Evolutionary conservation across 2,329 filamentous ascomycete genomes (phyloP), one percentile per base, ranked within the genome.

Genomic region (Colletotrichum trifolii): DNA sequence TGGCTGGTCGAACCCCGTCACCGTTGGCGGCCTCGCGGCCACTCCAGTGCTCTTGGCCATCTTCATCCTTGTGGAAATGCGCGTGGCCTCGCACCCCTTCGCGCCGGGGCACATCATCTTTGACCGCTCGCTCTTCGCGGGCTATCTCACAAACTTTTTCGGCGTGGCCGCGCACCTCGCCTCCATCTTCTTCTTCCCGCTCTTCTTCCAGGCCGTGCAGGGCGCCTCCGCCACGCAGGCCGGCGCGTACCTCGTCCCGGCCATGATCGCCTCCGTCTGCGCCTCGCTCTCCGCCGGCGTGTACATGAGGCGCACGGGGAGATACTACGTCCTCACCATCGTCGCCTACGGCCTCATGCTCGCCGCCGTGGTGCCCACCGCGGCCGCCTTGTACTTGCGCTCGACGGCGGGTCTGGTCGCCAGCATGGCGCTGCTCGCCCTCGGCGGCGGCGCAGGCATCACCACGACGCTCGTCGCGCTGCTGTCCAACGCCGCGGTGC

Each of bases 131-230:
- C 81, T 94, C 35, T 83, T 92, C 54, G 87, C 90, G 3, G 87
- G 86, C 73, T 94, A 91, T 70, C 76, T 88, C 1, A 87, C 87
- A 74, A 93, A 93, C 74, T 92, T 93, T 78, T 93, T 92, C 75
- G 83, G 85, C 55, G 85, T 91, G 57, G 87, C 82, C 1, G 88
- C 85, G 12, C 78, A 82, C 66, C 78, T 81, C 72, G 84, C 86
- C 0, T 78, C 84, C 1, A 69, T 91, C 4, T 95, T 93, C 79
- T 92, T 92, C 77, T 79, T 92, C n/a, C 91, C 92, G 1, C 80
- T 95, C 2, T 93, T 91, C 76, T 92, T 91, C 77, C 92, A 95
- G 76, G 91, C 89, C 6, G 89, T 90, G 1, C 82, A 90, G 54
- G 87, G 86, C 6, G 78, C 88, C 33, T 85, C 83, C 4, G 89